These are phyloP conservation scores for Neurospora tetrasperma DNA, from an alignment of 495 filamentous ascomycete genomes.

Conservation along the genomic window DNA sequence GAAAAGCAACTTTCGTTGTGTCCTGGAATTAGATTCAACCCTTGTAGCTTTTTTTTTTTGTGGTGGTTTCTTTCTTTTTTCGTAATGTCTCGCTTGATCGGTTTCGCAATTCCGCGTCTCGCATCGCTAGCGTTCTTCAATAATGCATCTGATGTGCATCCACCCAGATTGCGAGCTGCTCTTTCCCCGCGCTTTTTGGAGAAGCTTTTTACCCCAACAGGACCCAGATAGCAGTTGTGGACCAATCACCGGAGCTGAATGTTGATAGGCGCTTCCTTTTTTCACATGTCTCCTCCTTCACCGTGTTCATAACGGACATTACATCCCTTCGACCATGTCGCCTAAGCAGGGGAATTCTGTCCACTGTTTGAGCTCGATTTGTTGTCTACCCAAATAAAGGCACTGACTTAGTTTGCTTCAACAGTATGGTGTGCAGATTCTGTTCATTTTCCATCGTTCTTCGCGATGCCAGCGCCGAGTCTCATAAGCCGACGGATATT, in stretches of 20 bases:
- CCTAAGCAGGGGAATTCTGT: neutral
- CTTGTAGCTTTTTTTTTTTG: neutral
- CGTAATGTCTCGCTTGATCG: neutral
- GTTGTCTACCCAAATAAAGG: neutral
- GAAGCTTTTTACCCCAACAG: neutral
- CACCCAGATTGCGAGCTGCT: neutral
- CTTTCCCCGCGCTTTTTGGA: neutral
- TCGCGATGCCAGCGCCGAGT: neutral
- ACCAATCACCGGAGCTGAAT: neutral
- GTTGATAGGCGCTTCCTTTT: neutral
- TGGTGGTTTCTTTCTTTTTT: neutral
- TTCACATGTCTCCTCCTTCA: neutral
- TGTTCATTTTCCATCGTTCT: no score
- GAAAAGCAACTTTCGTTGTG: neutral
- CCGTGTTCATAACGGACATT: neutral
- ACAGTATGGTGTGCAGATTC: no score
- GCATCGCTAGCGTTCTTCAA: neutral
- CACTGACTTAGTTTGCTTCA: no score
- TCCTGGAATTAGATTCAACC: neutral
- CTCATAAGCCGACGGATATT: neutral
- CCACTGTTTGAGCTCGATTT: neutral
- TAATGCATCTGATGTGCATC: neutral
- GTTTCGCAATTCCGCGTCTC: neutral
- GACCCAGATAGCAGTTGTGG: neutral
- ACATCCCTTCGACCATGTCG: neutral